Percentiles rank a stretch among this genome's conserved stretches.
Conservation (phyloP, 2,329 filamentous ascomycete genomes). For the Aspergillus fructus region DNA sequence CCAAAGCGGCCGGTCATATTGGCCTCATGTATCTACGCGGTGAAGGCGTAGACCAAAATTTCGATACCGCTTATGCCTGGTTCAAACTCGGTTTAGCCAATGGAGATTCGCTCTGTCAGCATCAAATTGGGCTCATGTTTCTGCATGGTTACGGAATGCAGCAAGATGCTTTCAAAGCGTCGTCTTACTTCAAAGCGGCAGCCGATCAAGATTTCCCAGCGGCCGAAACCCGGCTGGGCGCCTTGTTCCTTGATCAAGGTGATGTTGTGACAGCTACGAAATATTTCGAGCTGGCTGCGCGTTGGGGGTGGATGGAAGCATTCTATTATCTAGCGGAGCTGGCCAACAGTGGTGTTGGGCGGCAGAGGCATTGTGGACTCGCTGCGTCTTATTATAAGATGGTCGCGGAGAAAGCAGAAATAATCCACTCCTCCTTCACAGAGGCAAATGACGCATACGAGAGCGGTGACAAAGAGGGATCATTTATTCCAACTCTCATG, state of each 20-base stretch:
- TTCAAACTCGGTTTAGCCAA: conserved; percentile 75
- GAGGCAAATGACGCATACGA: conserved; percentile 84
- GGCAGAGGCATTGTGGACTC: conserved; percentile 73
- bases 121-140: conserved; percentile 80
- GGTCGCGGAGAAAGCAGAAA: conserved; percentile 71
- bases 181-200: conserved; percentile 72
- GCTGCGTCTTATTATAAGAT: conserved; percentile 81
- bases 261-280: conserved; percentile 76
- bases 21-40: conserved; percentile 88
- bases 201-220: conserved; percentile 79
- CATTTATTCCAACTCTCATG: conserved; percentile 78
- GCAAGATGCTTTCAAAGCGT: conserved; percentile 69
- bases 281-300: conserved; percentile 83
- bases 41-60: conserved; percentile 79
- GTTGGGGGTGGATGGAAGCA: conserved; percentile 81
- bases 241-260: conserved; percentile 83
- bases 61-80: conserved; percentile 74
- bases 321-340: conserved; percentile 92
- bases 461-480: conserved; percentile 73
- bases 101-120: conserved; percentile 80
- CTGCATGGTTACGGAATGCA: conserved; percentile 73
- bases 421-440: conserved; percentile 71
- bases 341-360: conserved; percentile 74
- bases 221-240: conserved; percentile 78
- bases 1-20: conserved; percentile 81